Evolutionary conservation across 2,329 filamentous ascomycete genomes (phyloP).

Genomic region (Beauveria caledonica): DNA sequence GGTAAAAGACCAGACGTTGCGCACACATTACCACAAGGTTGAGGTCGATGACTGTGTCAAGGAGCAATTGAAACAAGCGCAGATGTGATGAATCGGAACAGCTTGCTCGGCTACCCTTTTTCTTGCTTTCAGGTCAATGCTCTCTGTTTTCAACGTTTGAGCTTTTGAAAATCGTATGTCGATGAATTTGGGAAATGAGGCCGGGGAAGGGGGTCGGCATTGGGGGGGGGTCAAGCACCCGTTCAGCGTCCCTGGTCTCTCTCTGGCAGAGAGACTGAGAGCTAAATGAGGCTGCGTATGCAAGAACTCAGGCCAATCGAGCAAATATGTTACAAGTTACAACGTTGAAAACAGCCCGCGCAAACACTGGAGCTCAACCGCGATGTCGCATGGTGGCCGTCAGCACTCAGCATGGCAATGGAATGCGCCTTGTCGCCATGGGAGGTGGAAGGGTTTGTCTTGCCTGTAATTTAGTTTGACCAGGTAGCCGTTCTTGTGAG

Average conservation of each 20-base stretch:
- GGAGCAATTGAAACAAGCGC: neutral
- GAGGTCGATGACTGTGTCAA: neutral
- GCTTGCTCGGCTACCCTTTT: neutral
- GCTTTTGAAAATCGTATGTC: neutral
- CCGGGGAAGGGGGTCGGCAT: neutral
- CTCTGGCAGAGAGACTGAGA: too few relatives aligned
- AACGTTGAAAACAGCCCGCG: too few relatives aligned
- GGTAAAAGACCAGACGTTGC: neutral
- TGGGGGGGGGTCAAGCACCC: neutral
- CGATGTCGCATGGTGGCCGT: neutral
- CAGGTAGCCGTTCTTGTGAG: neutral
- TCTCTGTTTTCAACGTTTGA: neutral
- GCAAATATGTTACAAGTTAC: too few relatives aligned
- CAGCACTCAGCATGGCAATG: neutral
- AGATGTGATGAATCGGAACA: neutral
- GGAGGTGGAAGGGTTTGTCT: neutral
- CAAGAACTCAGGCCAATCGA: too few relatives aligned
- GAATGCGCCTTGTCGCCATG: neutral
- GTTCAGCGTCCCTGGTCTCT: neutral
- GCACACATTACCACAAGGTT: neutral
- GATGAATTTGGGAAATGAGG: constrained; percentile 1
- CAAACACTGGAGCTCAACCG: too few relatives aligned
- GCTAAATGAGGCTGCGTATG: too few relatives aligned
- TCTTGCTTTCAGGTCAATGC: neutral
- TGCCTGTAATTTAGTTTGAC: too few relatives aligned